phyloP scores from a whole-genome alignment of 1,284 basidiomycete species.

The Earliella scabrosa region DNA sequence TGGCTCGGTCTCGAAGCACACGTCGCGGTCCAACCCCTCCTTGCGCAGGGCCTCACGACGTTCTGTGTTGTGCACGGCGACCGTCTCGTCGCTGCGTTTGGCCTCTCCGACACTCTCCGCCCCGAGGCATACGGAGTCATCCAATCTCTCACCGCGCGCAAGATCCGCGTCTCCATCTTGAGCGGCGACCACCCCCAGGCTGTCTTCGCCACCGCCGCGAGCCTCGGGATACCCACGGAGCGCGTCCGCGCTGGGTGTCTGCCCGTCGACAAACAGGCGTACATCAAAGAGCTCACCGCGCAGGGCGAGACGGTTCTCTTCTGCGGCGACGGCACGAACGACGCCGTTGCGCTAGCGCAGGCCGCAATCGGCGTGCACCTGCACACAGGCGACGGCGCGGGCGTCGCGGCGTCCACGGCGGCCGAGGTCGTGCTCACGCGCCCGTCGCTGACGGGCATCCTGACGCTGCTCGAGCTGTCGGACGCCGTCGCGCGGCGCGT shows the following conservation, averaged over 20 bases:
- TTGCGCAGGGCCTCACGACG: constrained; percentile 36
- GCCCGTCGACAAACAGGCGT: constrained; percentile 54
- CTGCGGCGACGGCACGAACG: constrained; percentile 56
- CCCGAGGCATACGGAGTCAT: constrained; percentile 47
- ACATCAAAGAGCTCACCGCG: constrained; percentile 41
- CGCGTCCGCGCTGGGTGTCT: constrained; percentile 50
- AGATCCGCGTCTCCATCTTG: constrained; percentile 51
- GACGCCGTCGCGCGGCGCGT: constrained; percentile 45
- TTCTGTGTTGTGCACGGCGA: constrained; percentile 41
- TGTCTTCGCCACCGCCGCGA: constrained; percentile 49
- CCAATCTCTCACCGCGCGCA: constrained; percentile 38
- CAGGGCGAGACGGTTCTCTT: constrained; percentile 40
- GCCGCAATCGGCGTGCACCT: constrained; percentile 54
- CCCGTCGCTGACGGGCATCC: constrained; percentile 40
- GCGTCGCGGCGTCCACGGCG: constrained; percentile 43
- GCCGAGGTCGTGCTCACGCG: constrained; percentile 53
- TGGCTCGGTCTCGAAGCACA: constrained; percentile 36
- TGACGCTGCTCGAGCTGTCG: constrained; percentile 47
- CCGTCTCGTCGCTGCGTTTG: constrained; percentile 45
- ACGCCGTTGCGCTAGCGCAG: constrained; percentile 54
- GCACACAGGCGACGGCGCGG: constrained; percentile 43
- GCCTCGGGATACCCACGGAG: constrained; percentile 45
- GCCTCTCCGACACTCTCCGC: constrained; percentile 53
- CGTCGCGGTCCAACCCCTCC: constrained; percentile 25
- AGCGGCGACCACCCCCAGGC: constrained; percentile 59